Base-by-base conservation (phyloP, 2,329 filamentous ascomycete species). In the Fusarium sp. region DNA sequence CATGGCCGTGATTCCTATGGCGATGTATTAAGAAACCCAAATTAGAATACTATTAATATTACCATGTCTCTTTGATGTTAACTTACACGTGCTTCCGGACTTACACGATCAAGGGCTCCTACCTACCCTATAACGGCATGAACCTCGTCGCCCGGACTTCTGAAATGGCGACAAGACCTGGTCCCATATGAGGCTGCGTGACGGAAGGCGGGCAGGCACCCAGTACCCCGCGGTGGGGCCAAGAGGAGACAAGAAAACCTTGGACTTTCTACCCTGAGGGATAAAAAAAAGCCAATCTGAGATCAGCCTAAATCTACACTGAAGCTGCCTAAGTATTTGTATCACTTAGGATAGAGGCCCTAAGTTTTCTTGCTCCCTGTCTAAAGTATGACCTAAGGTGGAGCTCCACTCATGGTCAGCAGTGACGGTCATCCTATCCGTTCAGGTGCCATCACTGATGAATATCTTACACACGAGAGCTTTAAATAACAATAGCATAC, bases 141-240 rank as follows among this genome's bases (percentile, higher is more conserved):
- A 20, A 33, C 16, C 20, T 26, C 15, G 4, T 14, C n/a, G n/a
- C n/a, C n/a, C n/a, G n/a, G 31, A 51, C n/a, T 3, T 15, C 24
- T 22, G 39, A 36, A 41, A 35, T n/a, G 20, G 18, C 59, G 62
- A 71, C 71, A 68, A 69, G 64, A 26, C 36, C 54, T 41, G 44
- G 36, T 31, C 61, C 31, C 38, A 45, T 47, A 47, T 26, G 44
- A n/a, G 61, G 53, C 39, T 53, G 39, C 16, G 30, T 35, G 48
- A 51, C 30, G 5, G 7, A 22, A n/a, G 38, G 7, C n/a, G n/a
- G 38, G 38, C 31, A 30, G 28, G 33, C 26, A 16, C 10, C n/a
- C 14, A 45, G 63, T 71, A 78, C 76, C 76, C 76, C 76, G 72
- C 76, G 63, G 75, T 72, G 75, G 75, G 72, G 74, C 39, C 13